Evolutionary conservation across 768 basidiomycete species (phyloP).

Genomic region (Russula griseocarnosa): DNA sequence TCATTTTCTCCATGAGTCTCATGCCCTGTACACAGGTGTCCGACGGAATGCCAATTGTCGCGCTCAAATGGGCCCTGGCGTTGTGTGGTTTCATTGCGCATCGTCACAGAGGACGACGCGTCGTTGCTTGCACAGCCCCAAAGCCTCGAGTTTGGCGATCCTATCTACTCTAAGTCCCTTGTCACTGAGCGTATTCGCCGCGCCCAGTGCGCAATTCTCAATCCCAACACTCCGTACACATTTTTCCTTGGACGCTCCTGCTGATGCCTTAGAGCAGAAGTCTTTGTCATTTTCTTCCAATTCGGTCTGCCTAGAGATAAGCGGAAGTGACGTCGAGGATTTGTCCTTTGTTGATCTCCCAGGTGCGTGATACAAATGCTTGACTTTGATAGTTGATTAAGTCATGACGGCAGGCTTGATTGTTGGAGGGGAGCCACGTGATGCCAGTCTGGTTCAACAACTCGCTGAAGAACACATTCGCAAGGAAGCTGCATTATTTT

Average conservation of each 20-base stretch:
- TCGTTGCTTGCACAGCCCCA: slow-evolving; percentile 36
- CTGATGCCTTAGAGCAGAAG: slow-evolving; percentile 28
- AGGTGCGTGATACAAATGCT: slow-evolving; percentile 30
- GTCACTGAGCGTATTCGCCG: slow-evolving; percentile 66
- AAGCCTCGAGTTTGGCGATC: slow-evolving; percentile 31
- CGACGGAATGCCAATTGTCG: slow-evolving; percentile 38
- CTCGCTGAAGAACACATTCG: slow-evolving; percentile 58
- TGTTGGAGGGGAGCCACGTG: slow-evolving; percentile 48
- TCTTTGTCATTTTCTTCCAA: slow-evolving; percentile 39
- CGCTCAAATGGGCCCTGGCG: slow-evolving; percentile 34
- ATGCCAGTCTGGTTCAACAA: slow-evolving; percentile 58
- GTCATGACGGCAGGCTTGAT: slow-evolving; percentile 46
- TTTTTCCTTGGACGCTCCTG: slow-evolving; percentile 43
- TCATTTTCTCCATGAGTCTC: not conserved
- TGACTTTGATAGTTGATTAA: not conserved
- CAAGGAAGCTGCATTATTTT: slow-evolving; percentile 62
- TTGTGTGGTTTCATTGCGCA: slow-evolving; percentile 36
- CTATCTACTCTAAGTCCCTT: slow-evolving; percentile 46
- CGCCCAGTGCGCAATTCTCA: slow-evolving; percentile 63
- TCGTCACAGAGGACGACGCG: slow-evolving; percentile 30
- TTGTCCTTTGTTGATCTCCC: slow-evolving; percentile 43
- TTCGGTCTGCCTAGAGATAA: slow-evolving; percentile 38
- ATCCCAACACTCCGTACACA: slow-evolving; percentile 40
- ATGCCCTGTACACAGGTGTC: slow-evolving; percentile 33
- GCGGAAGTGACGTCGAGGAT: slow-evolving; percentile 39